Conservation (phyloP, 2,329 filamentous ascomycete genomes). For the Nectriaceae sp. region DNA sequence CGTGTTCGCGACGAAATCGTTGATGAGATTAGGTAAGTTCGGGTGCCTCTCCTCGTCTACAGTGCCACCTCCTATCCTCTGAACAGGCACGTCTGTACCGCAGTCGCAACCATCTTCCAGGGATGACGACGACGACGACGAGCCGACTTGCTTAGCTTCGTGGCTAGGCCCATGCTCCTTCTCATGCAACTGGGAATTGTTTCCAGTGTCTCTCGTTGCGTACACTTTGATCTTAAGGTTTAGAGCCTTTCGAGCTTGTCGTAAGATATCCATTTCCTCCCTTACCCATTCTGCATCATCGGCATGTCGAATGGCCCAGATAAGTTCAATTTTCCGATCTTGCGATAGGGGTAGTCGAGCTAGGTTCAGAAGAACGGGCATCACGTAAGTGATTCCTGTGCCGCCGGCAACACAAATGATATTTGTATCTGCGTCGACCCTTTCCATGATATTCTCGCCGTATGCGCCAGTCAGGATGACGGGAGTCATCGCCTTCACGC, state of each 20-base stretch:
- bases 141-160: constrained; percentile 13
- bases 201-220: constrained; percentile 54
- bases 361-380: constrained; percentile 38
- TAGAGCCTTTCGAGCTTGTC: constrained; percentile 36
- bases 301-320: constrained; percentile 63
- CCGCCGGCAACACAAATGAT: constrained; percentile 43
- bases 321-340: constrained; percentile 56
- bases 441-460: constrained; percentile 51
- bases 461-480: constrained; percentile 67
- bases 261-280: constrained; percentile 55
- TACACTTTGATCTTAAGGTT: constrained; percentile 57
- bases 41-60: constrained; percentile 41
- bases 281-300: constrained; percentile 60
- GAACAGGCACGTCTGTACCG: constrained; percentile 31
- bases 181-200: constrained; percentile 18
- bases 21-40: constrained; percentile 48
- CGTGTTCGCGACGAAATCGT: constrained; percentile 49
- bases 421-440: constrained; percentile 42
- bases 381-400: constrained; percentile 43
- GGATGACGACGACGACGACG: constrained; percentile 24
- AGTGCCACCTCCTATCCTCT: constrained; percentile 30
- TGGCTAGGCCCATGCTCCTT: constrained; percentile 18
- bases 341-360: constrained; percentile 44
- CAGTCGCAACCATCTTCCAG: constrained; percentile 26
- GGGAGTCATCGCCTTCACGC: constrained; percentile 42